Evolutionary conservation across 176 grass and related monocot genomes (phyloP).

Genomic region (Olyra latifolia): DNA sequence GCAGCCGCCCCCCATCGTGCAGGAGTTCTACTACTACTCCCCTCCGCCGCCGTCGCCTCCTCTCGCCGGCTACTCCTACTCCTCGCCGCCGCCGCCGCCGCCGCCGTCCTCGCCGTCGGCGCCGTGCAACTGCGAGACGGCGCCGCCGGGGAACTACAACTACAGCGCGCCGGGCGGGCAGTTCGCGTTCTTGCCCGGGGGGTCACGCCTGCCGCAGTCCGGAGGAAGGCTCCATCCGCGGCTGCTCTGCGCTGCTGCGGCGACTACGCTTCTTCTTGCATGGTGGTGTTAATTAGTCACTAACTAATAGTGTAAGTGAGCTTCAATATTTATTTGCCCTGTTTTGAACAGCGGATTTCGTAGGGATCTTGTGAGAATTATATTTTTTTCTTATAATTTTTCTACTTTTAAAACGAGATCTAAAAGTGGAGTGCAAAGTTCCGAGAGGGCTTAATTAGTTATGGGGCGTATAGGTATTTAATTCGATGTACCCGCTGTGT

Average conservation of each 20-base stretch:
- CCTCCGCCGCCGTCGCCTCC: slow-evolving; percentile 45
- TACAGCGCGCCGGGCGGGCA: background rate
- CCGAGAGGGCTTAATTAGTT: too few species aligned
- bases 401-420: too few species aligned
- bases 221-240: background rate
- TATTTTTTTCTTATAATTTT: too few species aligned
- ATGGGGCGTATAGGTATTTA: too few species aligned
- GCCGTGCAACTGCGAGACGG: slow-evolving; percentile 12
- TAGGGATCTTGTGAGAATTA: too few species aligned
- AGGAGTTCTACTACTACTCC: slow-evolving; percentile 53
- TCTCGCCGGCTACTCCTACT: background rate
- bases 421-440: too few species aligned
- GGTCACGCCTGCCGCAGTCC: background rate
- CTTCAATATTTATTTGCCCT: too few species aligned
- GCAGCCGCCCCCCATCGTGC: slow-evolving; percentile 6
- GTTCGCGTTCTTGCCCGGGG: slow-evolving; percentile 24
- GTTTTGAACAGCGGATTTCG: too few species aligned
- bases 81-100: background rate
- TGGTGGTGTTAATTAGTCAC: background rate
- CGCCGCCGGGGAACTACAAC: background rate
- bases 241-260: background rate
- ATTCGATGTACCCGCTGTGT: too few species aligned
- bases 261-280: background rate
- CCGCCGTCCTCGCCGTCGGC: background rate
- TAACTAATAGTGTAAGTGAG: background rate